phyloP scores from a whole-genome alignment of 768 basidiomycete species.

The Tricholoma hemisulphureum region DNA sequence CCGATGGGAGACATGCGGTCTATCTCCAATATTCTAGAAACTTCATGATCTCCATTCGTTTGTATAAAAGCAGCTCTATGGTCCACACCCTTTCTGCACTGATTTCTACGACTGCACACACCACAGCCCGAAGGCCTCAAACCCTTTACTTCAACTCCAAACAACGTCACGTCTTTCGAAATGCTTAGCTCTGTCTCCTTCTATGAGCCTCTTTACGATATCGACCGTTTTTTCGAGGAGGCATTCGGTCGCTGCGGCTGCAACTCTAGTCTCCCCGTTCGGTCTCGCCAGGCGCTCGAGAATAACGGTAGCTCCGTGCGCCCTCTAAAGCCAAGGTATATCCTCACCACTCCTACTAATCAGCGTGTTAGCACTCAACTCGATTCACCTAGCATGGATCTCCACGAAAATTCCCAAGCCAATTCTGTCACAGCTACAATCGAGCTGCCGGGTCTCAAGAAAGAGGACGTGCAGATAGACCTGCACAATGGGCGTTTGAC shows the following conservation, averaged over 20 bases:
- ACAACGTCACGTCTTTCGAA: neutral
- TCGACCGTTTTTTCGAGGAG: slow-evolving; percentile 46
- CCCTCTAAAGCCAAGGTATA: slow-evolving; percentile 15
- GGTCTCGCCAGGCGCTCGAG: neutral
- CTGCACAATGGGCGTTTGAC: slow-evolving; percentile 46
- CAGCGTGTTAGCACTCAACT: neutral
- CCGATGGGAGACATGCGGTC: neutral
- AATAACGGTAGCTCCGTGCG: neutral
- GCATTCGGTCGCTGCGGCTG: slow-evolving; percentile 23
- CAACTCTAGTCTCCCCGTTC: neutral
- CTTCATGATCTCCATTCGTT: neutral
- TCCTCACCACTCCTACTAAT: neutral
- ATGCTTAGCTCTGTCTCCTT: slow-evolving; percentile 24
- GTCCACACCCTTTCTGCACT: neutral
- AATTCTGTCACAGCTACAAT: slow-evolving; percentile 50
- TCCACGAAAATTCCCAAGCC: slow-evolving; percentile 42
- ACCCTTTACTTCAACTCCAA: neutral
- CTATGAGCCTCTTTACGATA: slow-evolving; percentile 43
- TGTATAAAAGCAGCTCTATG: neutral
- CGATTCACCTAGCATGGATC: slow-evolving; percentile 39
- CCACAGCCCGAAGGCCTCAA: neutral
- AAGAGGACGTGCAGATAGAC: slow-evolving; percentile 47
- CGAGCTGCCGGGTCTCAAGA: slow-evolving; percentile 54
- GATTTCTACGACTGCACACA: neutral
- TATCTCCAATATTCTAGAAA: neutral